Evolutionary conservation across 129 eudicot genomes (phyloP), one percentile per base, ranked within the genome.

Genomic region (Tagetes patula): DNA sequence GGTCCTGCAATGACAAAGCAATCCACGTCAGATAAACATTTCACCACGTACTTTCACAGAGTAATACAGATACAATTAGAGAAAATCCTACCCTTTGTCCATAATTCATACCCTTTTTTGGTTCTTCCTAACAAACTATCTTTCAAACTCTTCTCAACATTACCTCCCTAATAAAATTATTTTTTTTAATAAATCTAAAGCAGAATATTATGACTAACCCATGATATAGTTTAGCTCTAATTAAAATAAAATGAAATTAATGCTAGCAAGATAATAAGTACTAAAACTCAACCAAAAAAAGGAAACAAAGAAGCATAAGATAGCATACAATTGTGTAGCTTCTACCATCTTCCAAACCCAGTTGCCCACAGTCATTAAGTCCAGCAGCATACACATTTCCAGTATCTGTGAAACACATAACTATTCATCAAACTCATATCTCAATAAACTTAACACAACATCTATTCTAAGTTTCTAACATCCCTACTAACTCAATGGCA

Each of bases 281-380:
- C 13, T 30, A 11, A 37, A 11, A 66, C 11, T 30, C 13, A 45
- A 74, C 53, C 8, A 1, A 43, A 43, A 69, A 74, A 11, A 31
- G 5, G 43, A 54, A 65, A 42, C 34, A 55, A 67, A 65, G 11
- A 55, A 60, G 42, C 60, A 77, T 72, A 45, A 79, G 74, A 73
- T 75, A 65, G 20, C 87, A 56, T 92, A 92, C 97, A 80, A 87
- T 70, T 63, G 89, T 75, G 78, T 86, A 90, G 75, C 76, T 74
- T 80, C 69, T 75, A 67, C 82, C 84, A 63, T 82, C 91, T 48
- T 96, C 80, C 61, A 87, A 82, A 53, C 97, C 99, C 53, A 94
- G 85, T 84, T 94, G 99, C 71, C 99, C 99, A 78, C 31, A 85
- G 80, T 94, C 97, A 88, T 94, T 94, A 64, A 94, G 96, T 49